Conservation (phyloP, 768 basidiomycete genomes). For the Mycena sanguinolenta region DNA sequence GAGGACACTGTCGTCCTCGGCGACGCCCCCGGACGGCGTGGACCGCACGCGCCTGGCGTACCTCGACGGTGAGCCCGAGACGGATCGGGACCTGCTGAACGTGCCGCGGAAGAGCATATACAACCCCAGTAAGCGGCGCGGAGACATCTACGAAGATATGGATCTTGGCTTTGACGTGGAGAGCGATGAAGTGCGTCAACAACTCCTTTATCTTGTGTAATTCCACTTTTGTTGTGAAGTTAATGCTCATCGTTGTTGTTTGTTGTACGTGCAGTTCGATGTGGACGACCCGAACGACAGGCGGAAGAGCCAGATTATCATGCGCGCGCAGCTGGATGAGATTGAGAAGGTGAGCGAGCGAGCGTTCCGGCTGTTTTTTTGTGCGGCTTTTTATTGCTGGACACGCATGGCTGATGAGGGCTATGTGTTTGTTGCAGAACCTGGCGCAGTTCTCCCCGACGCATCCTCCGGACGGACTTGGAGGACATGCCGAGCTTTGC, state of each 20-base stretch:
- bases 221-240: too few relatives aligned
- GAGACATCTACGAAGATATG: conserved; percentile 66
- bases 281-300: conserved; percentile 81
- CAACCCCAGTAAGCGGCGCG: conserved; percentile 59
- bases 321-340: conserved; percentile 83
- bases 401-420: not conserved
- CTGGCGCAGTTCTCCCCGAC: conserved; percentile 79
- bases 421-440: conserved; percentile 58
- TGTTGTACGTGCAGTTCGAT: conserved; percentile 63
- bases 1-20: not conserved
- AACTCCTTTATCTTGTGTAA: not conserved
- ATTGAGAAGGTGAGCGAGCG: conserved; percentile 70
- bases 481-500: conserved; percentile 45
- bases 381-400: not conserved
- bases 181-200: conserved; percentile 54
- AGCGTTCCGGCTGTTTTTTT: too few relatives aligned
- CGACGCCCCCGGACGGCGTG: conserved; percentile 13
- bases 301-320: conserved; percentile 79
- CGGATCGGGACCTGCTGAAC: conserved; percentile 36
- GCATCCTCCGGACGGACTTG: conserved; percentile 57
- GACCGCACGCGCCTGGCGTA: conserved; percentile 25
- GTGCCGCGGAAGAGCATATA: conserved; percentile 41
- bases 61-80: conserved; percentile 22
- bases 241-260: conserved; percentile 2
- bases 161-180: conserved; percentile 63